These are phyloP conservation scores for Wallacemonas sp. DNA, from an alignment of 208 protist genomes.

Conservation along the genomic window DNA sequence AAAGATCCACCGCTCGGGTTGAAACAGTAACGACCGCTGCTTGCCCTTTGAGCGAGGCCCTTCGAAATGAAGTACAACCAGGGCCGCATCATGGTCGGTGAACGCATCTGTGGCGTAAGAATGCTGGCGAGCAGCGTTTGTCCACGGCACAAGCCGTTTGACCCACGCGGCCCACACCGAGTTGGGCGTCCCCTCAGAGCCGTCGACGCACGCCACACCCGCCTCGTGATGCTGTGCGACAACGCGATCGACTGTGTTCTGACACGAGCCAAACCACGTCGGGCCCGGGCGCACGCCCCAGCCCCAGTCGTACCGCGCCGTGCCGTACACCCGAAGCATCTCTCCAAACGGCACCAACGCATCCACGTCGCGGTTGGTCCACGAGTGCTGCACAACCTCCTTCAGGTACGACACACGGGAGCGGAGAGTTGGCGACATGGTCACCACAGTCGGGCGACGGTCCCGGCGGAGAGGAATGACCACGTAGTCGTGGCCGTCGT, in stretches of 20 bases:
- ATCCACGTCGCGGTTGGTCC: conserved; percentile 83
- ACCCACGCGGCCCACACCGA: too few species aligned
- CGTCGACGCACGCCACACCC: neutral
- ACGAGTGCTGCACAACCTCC: conserved; percentile 68
- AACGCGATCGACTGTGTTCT: conserved; percentile 31
- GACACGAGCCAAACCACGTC: conserved; percentile 62
- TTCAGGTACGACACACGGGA: conserved; percentile 48
- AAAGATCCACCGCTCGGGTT: conserved; percentile 75
- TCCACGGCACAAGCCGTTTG: too few species aligned
- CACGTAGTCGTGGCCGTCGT: conserved; percentile 91
- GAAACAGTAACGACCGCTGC: conserved; percentile 67
- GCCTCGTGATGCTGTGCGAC: too few species aligned
- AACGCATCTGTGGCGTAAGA: neutral
- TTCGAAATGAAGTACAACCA: conserved; percentile 88
- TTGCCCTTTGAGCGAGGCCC: conserved; percentile 62
- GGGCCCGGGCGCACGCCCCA: conserved; percentile 74
- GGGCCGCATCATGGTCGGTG: conserved; percentile 36
- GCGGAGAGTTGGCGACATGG: conserved; percentile 71
- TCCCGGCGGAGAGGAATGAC: conserved; percentile 78
- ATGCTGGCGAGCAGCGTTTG: too few species aligned
- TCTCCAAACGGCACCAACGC: conserved; percentile 49
- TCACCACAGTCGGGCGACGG: conserved; percentile 53
- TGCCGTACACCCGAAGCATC: conserved; percentile 79
- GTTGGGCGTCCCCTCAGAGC: neutral
- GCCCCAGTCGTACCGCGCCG: conserved; percentile 80